A percentile compares a stretch with the other conserved stretches of the same genome.
Conservation (phyloP, 1,284 basidiomycete species). For the Cutaneotrichosporon dermatis region DNA sequence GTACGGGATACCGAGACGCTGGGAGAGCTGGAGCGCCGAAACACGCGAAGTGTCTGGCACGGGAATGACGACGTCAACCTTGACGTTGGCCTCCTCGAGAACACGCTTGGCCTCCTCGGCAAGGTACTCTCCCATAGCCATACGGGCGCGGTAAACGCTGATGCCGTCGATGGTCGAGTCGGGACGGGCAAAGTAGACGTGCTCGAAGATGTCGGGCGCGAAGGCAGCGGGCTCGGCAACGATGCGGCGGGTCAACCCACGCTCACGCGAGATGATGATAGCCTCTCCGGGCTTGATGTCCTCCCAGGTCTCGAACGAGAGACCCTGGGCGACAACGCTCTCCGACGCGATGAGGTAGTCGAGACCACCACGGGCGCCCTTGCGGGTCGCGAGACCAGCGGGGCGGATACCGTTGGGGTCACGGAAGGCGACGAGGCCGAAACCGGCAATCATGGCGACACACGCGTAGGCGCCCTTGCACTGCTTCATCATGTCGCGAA, state of each 20-base stretch:
- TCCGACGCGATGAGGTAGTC: constrained; percentile 95
- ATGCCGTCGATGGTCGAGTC: constrained; percentile 97
- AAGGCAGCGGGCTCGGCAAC: constrained; percentile 68
- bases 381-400: constrained; percentile 70
- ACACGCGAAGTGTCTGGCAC: constrained; percentile 97
- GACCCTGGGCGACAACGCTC: constrained; percentile 91
- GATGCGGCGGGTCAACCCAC: constrained; percentile 64
- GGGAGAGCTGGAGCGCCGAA: constrained; percentile 90
- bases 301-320: constrained; percentile 85
- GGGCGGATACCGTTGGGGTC: constrained; percentile 99
- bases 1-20: constrained; percentile 85
- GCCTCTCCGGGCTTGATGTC: constrained; percentile 93
- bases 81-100: constrained; percentile 63
- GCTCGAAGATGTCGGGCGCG: constrained; percentile 99
- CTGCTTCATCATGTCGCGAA: constrained; percentile 81
- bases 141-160: constrained; percentile 92
- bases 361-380: constrained; percentile 52
- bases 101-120: constrained; percentile 80
- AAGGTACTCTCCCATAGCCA: constrained; percentile 98
- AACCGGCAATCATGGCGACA: constrained; percentile 96
- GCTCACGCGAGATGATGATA: constrained; percentile 81
- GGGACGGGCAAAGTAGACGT: constrained; percentile 96
- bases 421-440: constrained; percentile 96
- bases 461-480: constrained; percentile 94
- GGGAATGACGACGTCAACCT: constrained; percentile 93